Conservation (phyloP, 2,329 filamentous ascomycete genomes). For the Alternaria ventricosa region DNA sequence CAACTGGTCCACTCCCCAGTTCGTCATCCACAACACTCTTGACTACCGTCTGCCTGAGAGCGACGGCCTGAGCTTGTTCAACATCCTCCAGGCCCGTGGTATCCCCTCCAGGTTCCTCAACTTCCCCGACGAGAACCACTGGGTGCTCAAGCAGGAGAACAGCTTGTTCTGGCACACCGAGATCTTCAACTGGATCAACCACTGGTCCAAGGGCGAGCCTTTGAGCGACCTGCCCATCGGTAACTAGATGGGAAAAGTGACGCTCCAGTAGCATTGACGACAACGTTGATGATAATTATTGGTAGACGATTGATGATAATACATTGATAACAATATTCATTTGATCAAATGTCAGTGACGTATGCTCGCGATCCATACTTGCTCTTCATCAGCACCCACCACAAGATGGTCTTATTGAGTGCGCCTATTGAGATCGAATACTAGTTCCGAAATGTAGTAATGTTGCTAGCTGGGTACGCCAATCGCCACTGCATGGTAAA, state of each 20-base stretch:
- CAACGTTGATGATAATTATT: neutral
- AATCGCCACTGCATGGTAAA: neutral
- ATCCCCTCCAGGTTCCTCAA: slow-evolving; percentile 79
- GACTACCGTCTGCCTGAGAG: slow-evolving; percentile 88
- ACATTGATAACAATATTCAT: neutral
- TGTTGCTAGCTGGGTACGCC: neutral
- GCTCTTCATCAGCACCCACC: too few species aligned
- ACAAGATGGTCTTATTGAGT: neutral
- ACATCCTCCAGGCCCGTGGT: slow-evolving; percentile 77
- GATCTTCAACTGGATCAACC: slow-evolving; percentile 51
- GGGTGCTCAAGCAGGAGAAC: slow-evolving; percentile 91
- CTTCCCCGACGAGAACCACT: slow-evolving; percentile 80
- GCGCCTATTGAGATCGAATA: neutral
- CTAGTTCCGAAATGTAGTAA: neutral
- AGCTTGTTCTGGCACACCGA: slow-evolving; percentile 84
- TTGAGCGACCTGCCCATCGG: slow-evolving; percentile 40
- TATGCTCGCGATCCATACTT: neutral
- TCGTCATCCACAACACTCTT: slow-evolving; percentile 88
- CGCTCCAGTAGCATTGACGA: neutral
- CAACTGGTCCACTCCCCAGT: slow-evolving; percentile 84
- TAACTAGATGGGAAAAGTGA: slow-evolving; percentile 22
- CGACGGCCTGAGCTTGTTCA: slow-evolving; percentile 85
- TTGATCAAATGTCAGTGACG: neutral
- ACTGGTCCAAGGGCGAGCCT: slow-evolving; percentile 40
- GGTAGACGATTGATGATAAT: slow-evolving; percentile 9